Percentiles rank a stretch among this genome's conserved stretches.
Conservation (phyloP, 2,329 filamentous ascomycete genomes). For the Hymenotorrendiella dingleyae region DNA sequence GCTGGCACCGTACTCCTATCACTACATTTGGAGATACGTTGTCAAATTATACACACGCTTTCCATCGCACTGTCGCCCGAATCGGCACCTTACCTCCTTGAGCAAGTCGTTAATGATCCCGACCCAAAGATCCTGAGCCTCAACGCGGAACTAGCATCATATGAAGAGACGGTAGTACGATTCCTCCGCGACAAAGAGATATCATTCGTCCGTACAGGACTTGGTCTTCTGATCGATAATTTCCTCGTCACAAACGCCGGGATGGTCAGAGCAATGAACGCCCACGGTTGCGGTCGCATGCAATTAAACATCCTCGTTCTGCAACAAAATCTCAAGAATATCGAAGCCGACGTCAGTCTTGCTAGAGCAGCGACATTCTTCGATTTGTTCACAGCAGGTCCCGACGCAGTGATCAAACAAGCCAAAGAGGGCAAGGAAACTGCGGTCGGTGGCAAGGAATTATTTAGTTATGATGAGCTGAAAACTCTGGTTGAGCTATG, state of each 20-base stretch:
- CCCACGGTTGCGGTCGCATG: constrained; percentile 76
- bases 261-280: constrained; percentile 76
- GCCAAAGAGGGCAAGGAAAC: constrained; percentile 44
- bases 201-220: constrained; percentile 68
- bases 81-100: constrained; percentile 56
- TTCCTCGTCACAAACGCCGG: constrained; percentile 69
- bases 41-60: constrained; percentile 77
- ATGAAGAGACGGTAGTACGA: constrained; percentile 73
- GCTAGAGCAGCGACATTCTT: constrained; percentile 62
- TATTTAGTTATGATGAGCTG: constrained; percentile 60
- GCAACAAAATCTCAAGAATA: constrained; percentile 93
- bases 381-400: constrained; percentile 58
- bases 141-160: constrained; percentile 77
- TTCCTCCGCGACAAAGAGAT: constrained; percentile 69
- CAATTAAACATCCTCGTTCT: constrained; percentile 90
- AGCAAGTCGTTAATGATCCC: constrained; percentile 70
- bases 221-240: constrained; percentile 71
- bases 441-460: constrained; percentile 33
- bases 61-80: constrained; percentile 54
- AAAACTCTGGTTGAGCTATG: constrained; percentile 60
- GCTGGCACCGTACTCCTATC: constrained; percentile 75
- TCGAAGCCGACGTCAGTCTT: constrained; percentile 66
- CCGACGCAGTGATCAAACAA: constrained; percentile 58
- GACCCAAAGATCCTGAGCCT: constrained; percentile 76
- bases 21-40: constrained; percentile 82